Evolutionary conservation across 305 asterid species (phyloP).

Genomic region (Fraxinus baroniana): DNA sequence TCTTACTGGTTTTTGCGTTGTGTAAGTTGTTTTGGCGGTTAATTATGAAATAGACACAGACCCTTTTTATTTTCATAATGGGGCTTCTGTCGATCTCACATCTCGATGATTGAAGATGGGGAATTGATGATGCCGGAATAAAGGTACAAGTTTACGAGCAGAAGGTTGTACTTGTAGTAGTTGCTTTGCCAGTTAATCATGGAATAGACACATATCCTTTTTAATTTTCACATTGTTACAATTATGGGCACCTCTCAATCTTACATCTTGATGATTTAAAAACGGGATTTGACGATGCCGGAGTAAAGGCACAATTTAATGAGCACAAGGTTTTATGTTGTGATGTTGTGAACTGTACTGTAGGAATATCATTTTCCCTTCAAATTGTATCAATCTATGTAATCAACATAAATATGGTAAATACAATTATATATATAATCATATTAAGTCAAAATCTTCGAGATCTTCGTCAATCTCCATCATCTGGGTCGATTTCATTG

Average conservation of each 20-base stretch:
- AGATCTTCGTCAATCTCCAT: no score
- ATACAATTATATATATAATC: no score
- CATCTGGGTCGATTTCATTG: no score
- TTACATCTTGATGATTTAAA: neutral
- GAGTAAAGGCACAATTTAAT: neutral
- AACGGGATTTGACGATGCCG: neutral
- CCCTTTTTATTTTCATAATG: conserved; percentile 11
- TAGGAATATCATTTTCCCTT: neutral
- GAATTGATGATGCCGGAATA: conserved; percentile 14
- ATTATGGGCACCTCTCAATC: neutral
- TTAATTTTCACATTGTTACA: conserved; percentile 1
- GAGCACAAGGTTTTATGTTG: neutral
- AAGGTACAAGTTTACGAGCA: conserved; percentile 6
- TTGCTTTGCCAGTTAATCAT: neutral
- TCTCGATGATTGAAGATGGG: conserved; percentile 19
- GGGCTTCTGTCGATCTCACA: neutral
- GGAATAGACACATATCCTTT: neutral
- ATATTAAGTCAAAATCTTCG: no score
- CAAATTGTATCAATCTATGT: neutral
- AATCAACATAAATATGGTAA: no score
- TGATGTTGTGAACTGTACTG: neutral
- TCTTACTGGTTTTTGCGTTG: conserved; percentile 12
- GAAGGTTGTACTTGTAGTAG: neutral
- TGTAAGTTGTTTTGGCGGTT: neutral
- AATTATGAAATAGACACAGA: conserved; percentile 10